Evolutionary conservation across 805 yeast species (phyloP), one percentile per base, ranked within the genome.

Genomic region (Komagataella phaffii): DNA sequence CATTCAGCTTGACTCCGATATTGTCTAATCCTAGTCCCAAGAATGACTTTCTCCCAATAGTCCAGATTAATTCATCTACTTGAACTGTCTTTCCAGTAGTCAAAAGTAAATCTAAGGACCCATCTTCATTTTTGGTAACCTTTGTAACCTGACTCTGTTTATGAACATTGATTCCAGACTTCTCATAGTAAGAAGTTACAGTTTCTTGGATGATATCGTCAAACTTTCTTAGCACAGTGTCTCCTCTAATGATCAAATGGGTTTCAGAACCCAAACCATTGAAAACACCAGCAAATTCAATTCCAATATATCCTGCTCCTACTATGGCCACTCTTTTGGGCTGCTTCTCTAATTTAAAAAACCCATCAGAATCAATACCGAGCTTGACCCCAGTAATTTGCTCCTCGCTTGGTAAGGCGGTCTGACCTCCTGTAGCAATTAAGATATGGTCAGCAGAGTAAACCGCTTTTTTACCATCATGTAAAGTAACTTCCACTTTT

Each of bases 281-380:
- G 80, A 93, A 91, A 47, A 93, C 89, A 56, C 99, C 99, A 6
- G 97, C 85, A 50, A 93, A 77, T 72, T 93, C 99, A 49, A 89
- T 85, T 53, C 96, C 98, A 64, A 93, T 93, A 71, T 93, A 93
- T 47, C 99, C 99, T 44, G 96, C 96, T 59, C 99, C 99, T 10
- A 93, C 96, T 55, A 93, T 76, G 1, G 95, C 98, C 24, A 91
- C 98, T 49, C 82, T 76, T 68, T 88, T 83, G 50, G 99, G 99
- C 69, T 90, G 97, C 49, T 70, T 62, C 54, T 77, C 83, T 57
- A 93, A 73, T 56, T 77, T 79, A 63, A 93, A 93, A 66, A 93
- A 93, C 0, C 96, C 96, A 65, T 93, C 96, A 18, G 96, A 88
- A 51, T 85, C 81, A 54, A 80, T 83, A 53, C 96, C 97, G 53